Evolutionary conservation across 2,329 filamentous ascomycete genomes (phyloP).

Genomic region (Aspergillus brunneoviolaceus): DNA sequence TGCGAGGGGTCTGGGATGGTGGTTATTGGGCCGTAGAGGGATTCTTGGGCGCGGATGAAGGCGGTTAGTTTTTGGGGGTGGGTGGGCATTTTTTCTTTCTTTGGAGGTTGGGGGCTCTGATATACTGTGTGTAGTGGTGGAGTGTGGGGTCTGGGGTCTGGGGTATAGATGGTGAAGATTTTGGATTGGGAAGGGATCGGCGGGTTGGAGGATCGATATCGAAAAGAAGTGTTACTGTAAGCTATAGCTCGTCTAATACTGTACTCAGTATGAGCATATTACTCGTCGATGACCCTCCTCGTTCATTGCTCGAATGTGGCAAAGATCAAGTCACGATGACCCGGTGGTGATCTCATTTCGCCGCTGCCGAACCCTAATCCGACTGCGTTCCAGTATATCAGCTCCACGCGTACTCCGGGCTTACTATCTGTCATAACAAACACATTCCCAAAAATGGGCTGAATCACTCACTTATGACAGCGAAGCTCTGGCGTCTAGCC

Average conservation of each 20-base stretch:
- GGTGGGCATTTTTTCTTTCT: neutral
- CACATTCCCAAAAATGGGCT: neutral
- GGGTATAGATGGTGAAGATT: neutral
- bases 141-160: neutral
- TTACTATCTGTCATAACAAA: neutral
- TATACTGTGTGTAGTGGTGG: neutral
- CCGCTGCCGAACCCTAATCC: constrained; percentile 5
- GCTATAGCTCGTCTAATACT: too few relatives aligned
- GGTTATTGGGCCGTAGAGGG: constrained; percentile 41
- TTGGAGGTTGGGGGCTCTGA: neutral
- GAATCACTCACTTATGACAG: neutral
- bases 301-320: neutral
- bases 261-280: too few relatives aligned
- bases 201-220: neutral
- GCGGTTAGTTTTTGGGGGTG: constrained; percentile 16
- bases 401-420: neutral
- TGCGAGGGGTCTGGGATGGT: constrained; percentile 28
- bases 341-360: constrained; percentile 17
- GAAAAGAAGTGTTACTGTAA: too few relatives aligned
- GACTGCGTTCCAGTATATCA: neutral
- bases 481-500: neutral
- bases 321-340: constrained; percentile 36
- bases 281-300: too few relatives aligned
- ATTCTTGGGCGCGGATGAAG: constrained; percentile 41
- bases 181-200: neutral